A percentile compares a stretch with the other conserved stretches of the same genome.
phyloP scores from a whole-genome alignment of 179 eudicot genomes.

The Nepenthes alata region DNA sequence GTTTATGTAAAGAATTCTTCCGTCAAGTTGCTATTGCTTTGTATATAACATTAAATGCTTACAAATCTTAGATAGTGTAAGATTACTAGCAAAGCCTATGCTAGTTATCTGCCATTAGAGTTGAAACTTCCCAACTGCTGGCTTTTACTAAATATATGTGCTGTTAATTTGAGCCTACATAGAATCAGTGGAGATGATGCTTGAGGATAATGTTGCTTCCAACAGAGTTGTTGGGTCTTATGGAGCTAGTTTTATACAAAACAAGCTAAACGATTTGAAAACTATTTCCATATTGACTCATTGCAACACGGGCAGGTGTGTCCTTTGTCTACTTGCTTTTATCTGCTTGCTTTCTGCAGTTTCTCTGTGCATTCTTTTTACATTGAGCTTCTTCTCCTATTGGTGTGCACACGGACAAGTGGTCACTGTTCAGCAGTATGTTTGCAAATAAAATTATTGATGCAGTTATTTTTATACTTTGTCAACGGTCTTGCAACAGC shows the following conservation, averaged over 20 bases:
- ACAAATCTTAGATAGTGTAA: no score
- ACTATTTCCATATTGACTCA: constrained; percentile 78
- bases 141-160: not conserved
- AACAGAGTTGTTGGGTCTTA: constrained; percentile 75
- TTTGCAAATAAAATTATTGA: not conserved
- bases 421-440: not conserved
- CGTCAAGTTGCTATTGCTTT: no score
- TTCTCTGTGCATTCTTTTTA: not conserved
- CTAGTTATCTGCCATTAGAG: not conserved
- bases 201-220: constrained; percentile 88
- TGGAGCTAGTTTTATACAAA: constrained; percentile 61
- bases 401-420: not conserved
- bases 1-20: no score
- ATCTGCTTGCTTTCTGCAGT: not conserved
- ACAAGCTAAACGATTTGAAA: constrained; percentile 29
- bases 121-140: not conserved
- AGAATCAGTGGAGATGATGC: constrained; percentile 86
- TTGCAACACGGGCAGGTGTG: constrained; percentile 95
- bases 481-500: constrained; percentile 83
- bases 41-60: no score
- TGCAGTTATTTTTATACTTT: not conserved
- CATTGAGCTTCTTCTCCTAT: not conserved
- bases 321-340: not conserved
- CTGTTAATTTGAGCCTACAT: constrained; percentile 45
- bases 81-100: no score